Percentiles rank a stretch among this genome's conserved stretches.
phyloP scores from a whole-genome alignment of 2,329 filamentous ascomycete genomes.

The Fusarium sp. region DNA sequence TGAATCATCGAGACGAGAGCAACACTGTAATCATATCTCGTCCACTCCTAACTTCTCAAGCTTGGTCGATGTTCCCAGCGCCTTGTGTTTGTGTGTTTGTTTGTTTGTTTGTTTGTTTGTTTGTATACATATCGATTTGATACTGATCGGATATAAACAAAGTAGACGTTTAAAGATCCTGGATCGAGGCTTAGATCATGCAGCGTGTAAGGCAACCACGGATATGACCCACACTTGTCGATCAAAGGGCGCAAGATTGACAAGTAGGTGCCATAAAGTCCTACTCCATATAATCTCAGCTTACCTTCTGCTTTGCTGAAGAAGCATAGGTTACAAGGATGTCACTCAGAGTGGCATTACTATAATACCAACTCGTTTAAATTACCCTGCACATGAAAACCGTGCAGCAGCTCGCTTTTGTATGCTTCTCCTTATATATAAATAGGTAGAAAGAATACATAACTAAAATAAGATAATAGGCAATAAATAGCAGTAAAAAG shows the following conservation, averaged over 20 bases:
- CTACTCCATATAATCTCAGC: no score
- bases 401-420: no score
- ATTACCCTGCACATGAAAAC: no score
- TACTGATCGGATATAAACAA: not conserved
- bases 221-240: conserved; percentile 28
- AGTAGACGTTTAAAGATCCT: not conserved
- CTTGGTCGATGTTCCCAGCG: not conserved
- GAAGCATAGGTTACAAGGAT: not conserved
- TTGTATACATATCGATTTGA: not conserved
- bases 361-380: not conserved
- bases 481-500: no score
- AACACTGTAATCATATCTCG: not conserved
- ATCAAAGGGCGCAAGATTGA: conserved; percentile 37
- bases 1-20: not conserved
- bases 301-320: not conserved
- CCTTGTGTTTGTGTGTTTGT: not conserved
- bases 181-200: conserved; percentile 8
- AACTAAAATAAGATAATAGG: no score
- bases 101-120: not conserved
- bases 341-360: not conserved
- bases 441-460: no score
- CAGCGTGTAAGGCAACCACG: conserved; percentile 6
- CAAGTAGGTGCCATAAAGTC: not conserved
- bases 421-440: no score
- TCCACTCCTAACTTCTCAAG: not conserved